These are phyloP conservation scores for Arthrobotrys megalospora DNA, from an alignment of 2,329 filamentous ascomycete genomes.

Conservation along the genomic window DNA sequence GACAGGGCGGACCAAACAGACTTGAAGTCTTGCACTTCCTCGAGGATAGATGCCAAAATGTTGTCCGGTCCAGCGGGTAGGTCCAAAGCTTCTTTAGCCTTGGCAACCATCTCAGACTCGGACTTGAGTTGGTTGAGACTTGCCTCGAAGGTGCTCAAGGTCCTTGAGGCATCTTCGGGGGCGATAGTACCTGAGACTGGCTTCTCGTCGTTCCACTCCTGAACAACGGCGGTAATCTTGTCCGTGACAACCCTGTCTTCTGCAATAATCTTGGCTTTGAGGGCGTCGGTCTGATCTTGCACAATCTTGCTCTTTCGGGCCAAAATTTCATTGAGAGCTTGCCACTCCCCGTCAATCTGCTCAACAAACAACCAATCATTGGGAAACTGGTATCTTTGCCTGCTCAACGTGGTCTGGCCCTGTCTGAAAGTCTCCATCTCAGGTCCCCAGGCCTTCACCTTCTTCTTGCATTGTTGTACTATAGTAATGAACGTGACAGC, in stretches of 20 bases:
- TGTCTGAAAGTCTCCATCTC: constrained; percentile 97
- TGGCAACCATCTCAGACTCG: constrained; percentile 93
- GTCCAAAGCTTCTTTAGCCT: constrained; percentile 96
- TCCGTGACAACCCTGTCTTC: constrained; percentile 93
- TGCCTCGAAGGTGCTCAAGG: constrained; percentile 84
- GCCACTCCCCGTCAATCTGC: constrained; percentile 97
- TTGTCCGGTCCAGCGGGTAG: constrained; percentile 84
- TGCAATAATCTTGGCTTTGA: constrained; percentile 93
- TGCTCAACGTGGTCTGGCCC: constrained; percentile 89
- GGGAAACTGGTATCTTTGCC: constrained; percentile 94
- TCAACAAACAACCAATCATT: constrained; percentile 95
- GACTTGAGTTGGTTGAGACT: constrained; percentile 87
- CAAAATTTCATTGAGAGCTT: constrained; percentile 90
- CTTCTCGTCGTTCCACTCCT: constrained; percentile 95
- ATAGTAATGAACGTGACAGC: constrained; percentile 99
- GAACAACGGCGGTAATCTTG: constrained; percentile 86
- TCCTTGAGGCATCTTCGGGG: constrained; percentile 87
- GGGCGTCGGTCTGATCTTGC: constrained; percentile 93
- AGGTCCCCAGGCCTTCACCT: constrained; percentile 92
- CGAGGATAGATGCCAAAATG: constrained; percentile 85
- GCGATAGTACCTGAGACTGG: constrained; percentile 95
- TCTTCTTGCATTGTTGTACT: constrained; percentile 94
- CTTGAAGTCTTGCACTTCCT: constrained; percentile 98
- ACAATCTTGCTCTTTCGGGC: constrained; percentile 94
- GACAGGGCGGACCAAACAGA: constrained; percentile 97